Conservation (phyloP, 2,329 filamentous ascomycete species). For the Aspergillus clavatus region DNA sequence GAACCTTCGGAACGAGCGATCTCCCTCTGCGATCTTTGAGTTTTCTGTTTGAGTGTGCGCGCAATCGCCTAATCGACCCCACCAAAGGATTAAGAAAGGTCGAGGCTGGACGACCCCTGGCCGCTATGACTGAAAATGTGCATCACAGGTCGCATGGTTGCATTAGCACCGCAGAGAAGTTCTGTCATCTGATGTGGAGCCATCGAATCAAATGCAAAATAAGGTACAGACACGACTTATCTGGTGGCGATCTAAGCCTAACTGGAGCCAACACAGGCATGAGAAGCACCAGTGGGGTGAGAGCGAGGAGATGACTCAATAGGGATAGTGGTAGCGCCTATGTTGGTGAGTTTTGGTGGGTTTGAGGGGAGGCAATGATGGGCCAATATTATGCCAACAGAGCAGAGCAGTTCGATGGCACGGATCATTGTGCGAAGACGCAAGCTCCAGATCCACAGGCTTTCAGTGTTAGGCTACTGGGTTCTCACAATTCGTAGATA, state of each 20-base stretch:
- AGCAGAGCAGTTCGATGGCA: background rate
- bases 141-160: slow-evolving; percentile 14
- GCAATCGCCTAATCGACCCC: background rate
- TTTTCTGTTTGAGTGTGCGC: background rate
- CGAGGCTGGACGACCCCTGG: background rate
- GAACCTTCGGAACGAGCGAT: background rate
- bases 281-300: background rate
- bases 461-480: background rate
- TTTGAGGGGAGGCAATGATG: background rate
- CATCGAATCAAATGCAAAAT: slow-evolving; percentile 7
- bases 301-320: background rate
- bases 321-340: background rate
- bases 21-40: background rate
- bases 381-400: background rate
- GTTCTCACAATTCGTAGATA: background rate
- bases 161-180: slow-evolving; percentile 20
- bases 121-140: slow-evolving; percentile 7
- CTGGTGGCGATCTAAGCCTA: slow-evolving; percentile 8
- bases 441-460: background rate
- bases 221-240: slow-evolving; percentile 3
- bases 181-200: slow-evolving; percentile 19
- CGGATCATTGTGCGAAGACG: background rate
- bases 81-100: background rate
- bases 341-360: background rate
- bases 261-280: slow-evolving; percentile 8